phyloP scores from a whole-genome alignment of 1,284 basidiomycete species.

The Cronartium ribicola region DNA sequence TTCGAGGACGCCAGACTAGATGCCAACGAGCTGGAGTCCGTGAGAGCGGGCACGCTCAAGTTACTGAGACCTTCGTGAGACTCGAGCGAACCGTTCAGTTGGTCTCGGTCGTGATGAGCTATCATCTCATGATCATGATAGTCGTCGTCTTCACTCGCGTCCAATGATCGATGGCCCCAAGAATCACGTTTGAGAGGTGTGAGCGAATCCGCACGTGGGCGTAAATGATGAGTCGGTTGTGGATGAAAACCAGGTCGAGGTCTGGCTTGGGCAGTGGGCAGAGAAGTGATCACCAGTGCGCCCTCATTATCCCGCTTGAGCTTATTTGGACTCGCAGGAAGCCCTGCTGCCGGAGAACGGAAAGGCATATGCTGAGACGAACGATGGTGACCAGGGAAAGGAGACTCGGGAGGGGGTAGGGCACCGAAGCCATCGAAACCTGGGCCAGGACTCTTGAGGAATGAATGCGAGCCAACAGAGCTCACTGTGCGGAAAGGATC shows the following conservation, averaged over 20 bases:
- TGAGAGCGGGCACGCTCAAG: constrained; percentile 37
- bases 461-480: background rate
- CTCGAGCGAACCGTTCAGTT: constrained; percentile 32
- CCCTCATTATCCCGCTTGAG: constrained; percentile 31
- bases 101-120: constrained; percentile 15
- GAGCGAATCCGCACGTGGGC: background rate
- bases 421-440: constrained; percentile 34
- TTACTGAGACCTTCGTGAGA: constrained; percentile 37
- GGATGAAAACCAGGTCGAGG: background rate
- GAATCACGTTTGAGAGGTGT: constrained; percentile 8
- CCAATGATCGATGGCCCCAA: constrained; percentile 18
- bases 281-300: constrained; percentile 7
- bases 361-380: constrained; percentile 1
- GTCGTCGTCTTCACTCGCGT: constrained; percentile 36
- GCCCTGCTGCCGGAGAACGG: background rate
- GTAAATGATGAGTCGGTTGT: background rate
- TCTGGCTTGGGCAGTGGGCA: constrained; percentile 4
- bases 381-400: constrained; percentile 27
- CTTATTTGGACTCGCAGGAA: constrained; percentile 35
- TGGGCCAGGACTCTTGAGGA: background rate
- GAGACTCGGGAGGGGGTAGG: constrained; percentile 39
- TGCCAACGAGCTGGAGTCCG: constrained; percentile 39
- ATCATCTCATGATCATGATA: constrained; percentile 20
- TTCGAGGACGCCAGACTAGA: constrained; percentile 39
- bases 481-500: background rate